Conservation (phyloP, 2,329 filamentous ascomycete species). For the Hypomyces rosellus region DNA sequence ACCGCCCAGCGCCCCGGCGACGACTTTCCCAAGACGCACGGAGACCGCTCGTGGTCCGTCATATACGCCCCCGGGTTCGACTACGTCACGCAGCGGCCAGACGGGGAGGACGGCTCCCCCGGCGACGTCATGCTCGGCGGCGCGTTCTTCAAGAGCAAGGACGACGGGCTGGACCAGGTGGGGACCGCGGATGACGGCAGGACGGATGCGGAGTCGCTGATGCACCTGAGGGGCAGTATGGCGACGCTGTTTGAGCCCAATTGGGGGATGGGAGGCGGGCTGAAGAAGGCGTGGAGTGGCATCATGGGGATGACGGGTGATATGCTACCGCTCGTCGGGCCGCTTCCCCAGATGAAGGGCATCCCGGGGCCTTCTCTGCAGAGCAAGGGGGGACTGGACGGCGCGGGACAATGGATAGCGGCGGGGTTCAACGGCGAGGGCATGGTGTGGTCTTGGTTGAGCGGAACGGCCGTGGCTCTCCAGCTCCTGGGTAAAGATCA, state of each 20-base stretch:
- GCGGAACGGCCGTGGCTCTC: slow-evolving; percentile 39
- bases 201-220: slow-evolving; percentile 32
- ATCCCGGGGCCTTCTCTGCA: background rate
- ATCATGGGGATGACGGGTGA: slow-evolving; percentile 44
- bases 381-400: slow-evolving; percentile 1
- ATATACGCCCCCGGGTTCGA: slow-evolving; percentile 42
- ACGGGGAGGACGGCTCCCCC: slow-evolving; percentile 18
- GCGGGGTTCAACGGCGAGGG: slow-evolving; percentile 47
- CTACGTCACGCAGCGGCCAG: slow-evolving; percentile 44
- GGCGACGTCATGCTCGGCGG: slow-evolving; percentile 51
- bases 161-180: slow-evolving; percentile 38
- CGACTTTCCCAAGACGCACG: slow-evolving; percentile 23
- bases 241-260: slow-evolving; percentile 34
- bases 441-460: slow-evolving; percentile 49
- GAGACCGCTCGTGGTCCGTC: slow-evolving; percentile 44
- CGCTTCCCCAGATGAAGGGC: slow-evolving; percentile 22
- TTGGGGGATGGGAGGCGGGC: slow-evolving; percentile 26
- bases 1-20: slow-evolving; percentile 39
- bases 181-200: slow-evolving; percentile 41
- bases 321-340: slow-evolving; percentile 43
- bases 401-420: slow-evolving; percentile 42
- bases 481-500: slow-evolving; percentile 38
- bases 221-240: slow-evolving; percentile 37
- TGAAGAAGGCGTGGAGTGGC: slow-evolving; percentile 44
- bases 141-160: slow-evolving; percentile 38